A percentile compares a stretch with the other conserved stretches of the same genome.
These are phyloP conservation scores for Coemansia sp. DNA, from an alignment of 192 early-diverging fungal species.

Conservation along the genomic window DNA sequence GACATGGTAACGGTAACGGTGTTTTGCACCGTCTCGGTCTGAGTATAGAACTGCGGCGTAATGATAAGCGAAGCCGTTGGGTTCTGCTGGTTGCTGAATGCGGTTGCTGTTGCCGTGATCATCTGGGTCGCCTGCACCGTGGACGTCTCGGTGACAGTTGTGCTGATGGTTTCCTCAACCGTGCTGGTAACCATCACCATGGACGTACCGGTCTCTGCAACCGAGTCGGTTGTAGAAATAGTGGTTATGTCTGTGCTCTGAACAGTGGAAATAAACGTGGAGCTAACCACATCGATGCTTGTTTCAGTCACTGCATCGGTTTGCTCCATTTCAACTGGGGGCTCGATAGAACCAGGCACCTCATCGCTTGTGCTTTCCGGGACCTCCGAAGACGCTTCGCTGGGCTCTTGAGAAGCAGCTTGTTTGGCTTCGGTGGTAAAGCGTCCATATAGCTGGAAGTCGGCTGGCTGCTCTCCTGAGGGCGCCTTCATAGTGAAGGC, in stretches of 20 bases:
- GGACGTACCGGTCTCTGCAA: conserved; percentile 1
- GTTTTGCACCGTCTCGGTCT: not conserved
- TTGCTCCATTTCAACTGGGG: not conserved
- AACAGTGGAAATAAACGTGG: not conserved
- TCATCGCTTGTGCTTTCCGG: no score
- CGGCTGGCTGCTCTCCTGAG: not conserved
- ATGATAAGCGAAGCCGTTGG: conserved; percentile 1
- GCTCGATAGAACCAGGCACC: no score
- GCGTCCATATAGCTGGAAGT: conserved; percentile 4
- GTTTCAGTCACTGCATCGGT: not conserved
- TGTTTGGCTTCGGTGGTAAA: not conserved
- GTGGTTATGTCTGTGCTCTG: not conserved
- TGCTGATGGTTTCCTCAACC: conserved; percentile 2
- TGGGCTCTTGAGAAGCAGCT: no score
- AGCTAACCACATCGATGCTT: conserved; percentile 4
- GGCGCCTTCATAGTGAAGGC: conserved; percentile 6
- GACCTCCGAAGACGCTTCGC: no score
- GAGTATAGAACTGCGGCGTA: not conserved
- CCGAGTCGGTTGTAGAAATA: not conserved
- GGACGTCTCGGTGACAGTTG: not conserved
- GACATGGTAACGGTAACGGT: conserved; percentile 3
- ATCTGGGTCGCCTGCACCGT: not conserved
- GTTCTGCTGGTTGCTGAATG: not conserved
- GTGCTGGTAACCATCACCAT: conserved; percentile 16
- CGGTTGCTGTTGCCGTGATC: conserved; percentile 1